These are phyloP conservation scores for Trypanosoma grayi DNA, from an alignment of 208 protist genomes.

Conservation along the genomic window DNA sequence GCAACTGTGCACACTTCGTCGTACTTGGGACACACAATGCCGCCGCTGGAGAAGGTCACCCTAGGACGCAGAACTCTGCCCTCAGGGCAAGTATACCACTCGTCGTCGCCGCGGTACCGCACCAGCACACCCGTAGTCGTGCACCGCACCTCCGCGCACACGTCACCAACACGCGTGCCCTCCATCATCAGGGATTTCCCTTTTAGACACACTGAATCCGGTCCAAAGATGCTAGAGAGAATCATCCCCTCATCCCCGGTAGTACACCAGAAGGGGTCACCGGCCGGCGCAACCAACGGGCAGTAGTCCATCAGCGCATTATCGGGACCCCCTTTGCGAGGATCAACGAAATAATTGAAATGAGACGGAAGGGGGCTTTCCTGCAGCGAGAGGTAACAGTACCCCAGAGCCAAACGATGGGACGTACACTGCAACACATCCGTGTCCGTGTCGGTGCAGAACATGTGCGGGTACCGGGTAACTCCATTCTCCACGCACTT, in stretches of 20 bases:
- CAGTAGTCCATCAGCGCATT: constrained; percentile 4
- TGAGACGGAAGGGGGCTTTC: neutral
- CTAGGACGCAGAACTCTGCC: neutral
- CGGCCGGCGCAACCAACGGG: neutral
- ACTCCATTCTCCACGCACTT: constrained; percentile 37
- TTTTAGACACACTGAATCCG: constrained; percentile 1
- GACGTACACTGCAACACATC: constrained; percentile 24
- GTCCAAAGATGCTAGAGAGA: neutral
- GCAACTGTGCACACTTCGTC: constrained; percentile 7
- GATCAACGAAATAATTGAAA: constrained; percentile 3
- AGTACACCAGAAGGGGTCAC: neutral
- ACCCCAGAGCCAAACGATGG: constrained; percentile 21
- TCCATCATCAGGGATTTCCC: neutral
- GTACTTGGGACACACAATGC: constrained; percentile 12
- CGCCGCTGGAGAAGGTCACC: neutral
- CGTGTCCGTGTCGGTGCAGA: constrained; percentile 21
- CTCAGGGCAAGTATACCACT: constrained; percentile 6
- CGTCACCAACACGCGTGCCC: neutral
- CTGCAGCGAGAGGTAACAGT: constrained; percentile 9
- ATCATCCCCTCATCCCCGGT: neutral
- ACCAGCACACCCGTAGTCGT: neutral
- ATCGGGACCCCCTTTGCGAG: neutral
- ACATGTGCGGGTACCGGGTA: constrained; percentile 42
- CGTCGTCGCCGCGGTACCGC: neutral
- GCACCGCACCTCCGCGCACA: constrained; percentile 14